Evolutionary conservation across 2,329 filamentous ascomycete species (phyloP).

Genomic region (Berkeleyomyces rouxiae): DNA sequence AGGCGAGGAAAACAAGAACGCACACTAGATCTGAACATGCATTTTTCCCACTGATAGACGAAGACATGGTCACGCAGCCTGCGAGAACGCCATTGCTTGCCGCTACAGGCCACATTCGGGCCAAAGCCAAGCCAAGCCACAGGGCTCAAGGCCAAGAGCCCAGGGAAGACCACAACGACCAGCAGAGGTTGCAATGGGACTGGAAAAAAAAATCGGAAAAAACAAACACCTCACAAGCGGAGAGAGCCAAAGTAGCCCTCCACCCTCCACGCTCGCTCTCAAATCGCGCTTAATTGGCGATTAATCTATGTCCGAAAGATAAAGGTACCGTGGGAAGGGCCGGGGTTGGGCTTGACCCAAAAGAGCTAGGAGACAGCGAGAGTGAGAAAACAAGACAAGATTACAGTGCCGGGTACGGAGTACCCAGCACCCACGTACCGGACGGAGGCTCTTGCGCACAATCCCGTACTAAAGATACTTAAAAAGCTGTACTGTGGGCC

Average conservation of each 20-base stretch:
- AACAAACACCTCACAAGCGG: neutral
- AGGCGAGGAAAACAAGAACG: neutral
- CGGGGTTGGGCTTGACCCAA: neutral
- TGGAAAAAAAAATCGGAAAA: neutral
- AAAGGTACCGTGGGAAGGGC: neutral
- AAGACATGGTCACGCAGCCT: no score
- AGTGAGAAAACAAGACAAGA: neutral
- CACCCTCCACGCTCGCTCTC: neutral
- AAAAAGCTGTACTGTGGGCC: neutral
- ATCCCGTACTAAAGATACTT: slow-evolving; percentile 2
- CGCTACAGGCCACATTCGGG: neutral
- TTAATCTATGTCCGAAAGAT: neutral
- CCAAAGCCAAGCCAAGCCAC: neutral
- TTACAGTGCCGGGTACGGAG: slow-evolving; percentile 1
- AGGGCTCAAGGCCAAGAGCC: neutral
- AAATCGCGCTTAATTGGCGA: neutral
- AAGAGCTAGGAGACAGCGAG: neutral
- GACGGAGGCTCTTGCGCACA: neutral
- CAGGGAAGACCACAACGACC: neutral
- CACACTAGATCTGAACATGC: neutral
- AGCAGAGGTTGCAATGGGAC: neutral
- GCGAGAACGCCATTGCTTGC: neutral
- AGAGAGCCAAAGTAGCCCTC: no score
- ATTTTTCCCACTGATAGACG: no score
- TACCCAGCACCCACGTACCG: neutral